Evolutionary conservation across 805 yeast genomes (phyloP), one percentile per base, ranked within the genome.

Genomic region (Yamadazyma ubonensis): DNA sequence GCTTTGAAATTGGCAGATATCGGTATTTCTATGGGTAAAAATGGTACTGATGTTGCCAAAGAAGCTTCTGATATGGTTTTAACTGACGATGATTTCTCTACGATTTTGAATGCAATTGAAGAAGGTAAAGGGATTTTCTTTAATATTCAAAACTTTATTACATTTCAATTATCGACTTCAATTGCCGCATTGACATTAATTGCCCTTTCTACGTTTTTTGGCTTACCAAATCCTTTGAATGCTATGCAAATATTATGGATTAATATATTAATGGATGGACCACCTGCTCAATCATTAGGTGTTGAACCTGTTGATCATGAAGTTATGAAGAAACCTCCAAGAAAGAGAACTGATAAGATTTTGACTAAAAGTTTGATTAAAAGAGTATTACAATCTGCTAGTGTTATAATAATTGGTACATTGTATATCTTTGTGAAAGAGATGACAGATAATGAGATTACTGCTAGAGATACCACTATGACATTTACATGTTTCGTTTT

Each of bases 201-300:
- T 55, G 96, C 96, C 1, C 69, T 90, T 48, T 75, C 96, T 2
- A 91, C 98, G 1, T 66, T 90, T 41, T 81, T 90, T 56, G 86
- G 86, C 43, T 72, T 91, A 44, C 96, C 96, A 36, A 90, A 88
- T 52, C 99, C 99, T 8, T 74, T 91, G 52, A 91, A 91, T 58
- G 96, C 99, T 20, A 91, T 91, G 99, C 98, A 93, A 70, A 93
- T 91, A 53, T 70, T 91, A 54, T 91, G 98, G 97, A 91, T 91
- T 59, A 91, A 91, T 60, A 93, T 91, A 47, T 73, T 91, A 42
- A 91, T 91, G 99, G 99, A 91, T 67, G 99, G 99, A 1, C 99
- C 99, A 8, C 99, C 99, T 3, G 98, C 98, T 1, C 99, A 91
- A 67, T 86, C 96, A 0, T 70, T 91, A 31, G 99, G 99, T 43